Base-by-base conservation (phyloP, 2,329 filamentous ascomycete genomes). In the Microdochium trichocladiopsis region DNA sequence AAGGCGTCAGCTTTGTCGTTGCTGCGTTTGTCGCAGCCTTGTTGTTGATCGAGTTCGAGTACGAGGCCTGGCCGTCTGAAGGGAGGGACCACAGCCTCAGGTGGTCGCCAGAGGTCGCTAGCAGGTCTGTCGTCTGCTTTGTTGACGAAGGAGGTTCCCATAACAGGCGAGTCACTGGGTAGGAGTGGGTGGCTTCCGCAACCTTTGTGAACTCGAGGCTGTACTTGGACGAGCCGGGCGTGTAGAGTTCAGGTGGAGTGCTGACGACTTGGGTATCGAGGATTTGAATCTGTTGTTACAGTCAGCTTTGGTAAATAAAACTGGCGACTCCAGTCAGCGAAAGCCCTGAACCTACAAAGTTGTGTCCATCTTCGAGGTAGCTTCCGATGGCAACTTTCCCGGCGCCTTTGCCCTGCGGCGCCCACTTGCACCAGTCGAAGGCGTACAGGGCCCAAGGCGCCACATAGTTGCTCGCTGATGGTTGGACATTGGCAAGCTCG, bases 381-480 rank as follows among this genome's bases (percentile, higher is more conserved):
- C 94, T 99, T 54, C 93, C 94, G 37, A 99, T 79, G 12, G 94
- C 94, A 61, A 99, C 81, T 71, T 97, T 97, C 37, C 94, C 94
- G 3, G 90, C 90, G 56, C 89, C 86, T 59, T 85, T 85, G 62
- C 72, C 84, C 63, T 90, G 83, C 2, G 93, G 85, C 16, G 88
- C 84, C 93, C 94, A 99, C 71, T 99, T 99, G 75, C 94, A 99
- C 94, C 94, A 99, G 72, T 99, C 94, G 63, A 95, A 93, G 12
- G 94, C 93, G 68, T 97, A 99, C 52, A 95, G 86, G 14, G 91
- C 87, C 90, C 94, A 99, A 0, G 93, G 92, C 4, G 93, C 91
- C 57, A 95, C 73, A 66, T 96, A 96, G 67, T 93, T 96, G 76
- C 90, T 95, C 57, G 93, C 95, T 66, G 88, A 69, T 66, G 86